phyloP scores from a whole-genome alignment of 163 green algal genomes.

The Coccomyxa subellipsoidea region DNA sequence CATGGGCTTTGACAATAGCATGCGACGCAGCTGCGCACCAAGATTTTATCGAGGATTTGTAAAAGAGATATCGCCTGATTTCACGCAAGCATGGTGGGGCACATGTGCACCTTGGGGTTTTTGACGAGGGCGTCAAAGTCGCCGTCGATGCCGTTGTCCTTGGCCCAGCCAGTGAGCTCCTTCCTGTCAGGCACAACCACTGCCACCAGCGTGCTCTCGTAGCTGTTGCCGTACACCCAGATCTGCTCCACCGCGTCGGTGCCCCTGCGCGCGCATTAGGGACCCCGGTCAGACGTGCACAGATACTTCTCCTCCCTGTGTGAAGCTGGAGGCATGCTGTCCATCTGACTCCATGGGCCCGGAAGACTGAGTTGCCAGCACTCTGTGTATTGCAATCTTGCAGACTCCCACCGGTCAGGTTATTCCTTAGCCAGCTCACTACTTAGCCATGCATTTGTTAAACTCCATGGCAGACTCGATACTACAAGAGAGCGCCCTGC shows the following conservation, averaged over 20 bases:
- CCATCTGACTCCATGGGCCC: too few relatives aligned
- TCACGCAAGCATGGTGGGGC: not conserved
- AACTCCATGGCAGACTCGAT: too few relatives aligned
- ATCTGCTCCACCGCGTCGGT: slow-evolving; percentile 16
- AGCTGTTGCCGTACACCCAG: slow-evolving; percentile 37
- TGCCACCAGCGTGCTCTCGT: slow-evolving; percentile 57
- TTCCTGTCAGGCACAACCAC: slow-evolving; percentile 74
- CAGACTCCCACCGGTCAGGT: not conserved
- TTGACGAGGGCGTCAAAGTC: slow-evolving; percentile 46
- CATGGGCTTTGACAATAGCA: too few relatives aligned
- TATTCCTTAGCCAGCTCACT: too few relatives aligned
- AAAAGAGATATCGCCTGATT: too few relatives aligned
- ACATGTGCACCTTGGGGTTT: slow-evolving; percentile 24
- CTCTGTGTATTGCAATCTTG: not conserved
- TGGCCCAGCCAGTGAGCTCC: slow-evolving; percentile 42
- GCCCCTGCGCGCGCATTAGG: not conserved
- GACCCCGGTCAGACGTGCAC: not conserved
- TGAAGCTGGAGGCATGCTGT: too few relatives aligned
- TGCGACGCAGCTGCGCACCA: too few relatives aligned
- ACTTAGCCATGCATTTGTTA: too few relatives aligned
- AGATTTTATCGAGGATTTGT: too few relatives aligned
- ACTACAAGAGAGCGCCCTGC: too few relatives aligned
- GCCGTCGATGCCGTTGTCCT: slow-evolving; percentile 27
- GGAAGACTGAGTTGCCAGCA: not conserved
- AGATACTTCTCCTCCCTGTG: not conserved